These are phyloP conservation scores for Aspergillus sp. DNA, from an alignment of 2,329 filamentous ascomycete genomes.

Conservation along the genomic window DNA sequence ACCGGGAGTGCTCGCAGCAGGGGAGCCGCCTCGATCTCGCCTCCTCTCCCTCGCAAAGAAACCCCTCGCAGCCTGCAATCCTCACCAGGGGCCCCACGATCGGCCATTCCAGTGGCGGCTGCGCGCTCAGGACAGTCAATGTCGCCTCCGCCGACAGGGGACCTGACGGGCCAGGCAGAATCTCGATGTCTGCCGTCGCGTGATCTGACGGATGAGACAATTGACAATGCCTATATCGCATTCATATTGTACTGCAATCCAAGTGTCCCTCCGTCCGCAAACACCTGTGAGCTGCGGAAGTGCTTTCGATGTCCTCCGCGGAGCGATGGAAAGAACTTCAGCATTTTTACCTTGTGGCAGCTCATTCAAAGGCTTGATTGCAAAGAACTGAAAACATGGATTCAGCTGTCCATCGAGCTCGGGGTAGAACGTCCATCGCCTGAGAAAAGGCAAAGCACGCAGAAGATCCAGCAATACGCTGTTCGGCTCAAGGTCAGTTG, in stretches of 20 bases:
- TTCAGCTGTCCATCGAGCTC: conserved; percentile 73
- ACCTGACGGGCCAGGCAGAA: conserved; percentile 35
- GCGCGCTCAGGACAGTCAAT: conserved; percentile 29
- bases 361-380: conserved; percentile 68
- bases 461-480: conserved; percentile 92
- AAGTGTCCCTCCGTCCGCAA: conserved; percentile 57
- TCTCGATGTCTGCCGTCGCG: conserved; percentile 53
- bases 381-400: conserved; percentile 89
- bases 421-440: conserved; percentile 77
- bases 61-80: conserved; percentile 31
- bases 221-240: conserved; percentile 71
- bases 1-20: conserved; percentile 26
- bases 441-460: conserved; percentile 76
- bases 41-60: conserved; percentile 28
- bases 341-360: conserved; percentile 64
- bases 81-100: conserved; percentile 26
- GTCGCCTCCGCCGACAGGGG: conserved; percentile 29
- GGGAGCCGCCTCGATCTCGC: conserved; percentile 23
- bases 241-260: conserved; percentile 93
- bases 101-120: conserved; percentile 16
- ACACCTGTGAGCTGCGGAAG: conserved; percentile 62
- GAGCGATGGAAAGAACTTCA: conserved; percentile 80
- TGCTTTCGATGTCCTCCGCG: conserved; percentile 72
- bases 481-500: conserved; percentile 71
- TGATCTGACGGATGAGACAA: conserved; percentile 57